phyloP scores from a whole-genome alignment of 371 early-diverging fungal species.

The Mortierella polycephala region DNA sequence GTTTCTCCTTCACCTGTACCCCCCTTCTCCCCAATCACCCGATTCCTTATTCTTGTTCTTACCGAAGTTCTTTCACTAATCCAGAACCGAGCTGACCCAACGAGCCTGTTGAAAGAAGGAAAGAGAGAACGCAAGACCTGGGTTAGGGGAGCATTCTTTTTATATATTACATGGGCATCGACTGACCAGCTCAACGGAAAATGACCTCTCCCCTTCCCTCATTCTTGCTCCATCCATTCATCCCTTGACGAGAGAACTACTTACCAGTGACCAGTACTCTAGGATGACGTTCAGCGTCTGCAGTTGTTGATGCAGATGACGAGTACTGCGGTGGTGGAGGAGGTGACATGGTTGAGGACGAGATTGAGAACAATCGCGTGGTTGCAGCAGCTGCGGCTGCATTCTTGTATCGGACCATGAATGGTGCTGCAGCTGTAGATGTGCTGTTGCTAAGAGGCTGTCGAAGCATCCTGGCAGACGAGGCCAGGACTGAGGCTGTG shows the following conservation, averaged over 20 bases:
- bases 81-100: conserved; percentile 71
- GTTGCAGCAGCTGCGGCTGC: conserved; percentile 19
- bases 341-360: conserved; percentile 1
- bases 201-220: no score
- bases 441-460: conserved; percentile 10
- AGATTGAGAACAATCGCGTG: conserved; percentile 17
- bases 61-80: conserved; percentile 61
- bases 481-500: conserved; percentile 15
- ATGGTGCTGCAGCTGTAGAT: conserved; percentile 1
- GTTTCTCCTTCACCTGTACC: no score
- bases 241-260: neutral
- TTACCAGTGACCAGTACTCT: conserved; percentile 66
- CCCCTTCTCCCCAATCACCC: no score
- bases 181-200: no score
- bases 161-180: neutral
- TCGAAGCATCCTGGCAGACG: conserved; percentile 19
- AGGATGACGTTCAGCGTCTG: conserved; percentile 5
- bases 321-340: conserved; percentile 7
- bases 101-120: conserved; percentile 33
- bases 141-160: neutral
- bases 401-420: conserved; percentile 17
- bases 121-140: conserved; percentile 1
- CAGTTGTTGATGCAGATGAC: neutral
- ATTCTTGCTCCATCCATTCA: no score
- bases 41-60: conserved; percentile 17